Base-by-base conservation (phyloP, 345 rosid genomes). In the Psidium guajava region DNA sequence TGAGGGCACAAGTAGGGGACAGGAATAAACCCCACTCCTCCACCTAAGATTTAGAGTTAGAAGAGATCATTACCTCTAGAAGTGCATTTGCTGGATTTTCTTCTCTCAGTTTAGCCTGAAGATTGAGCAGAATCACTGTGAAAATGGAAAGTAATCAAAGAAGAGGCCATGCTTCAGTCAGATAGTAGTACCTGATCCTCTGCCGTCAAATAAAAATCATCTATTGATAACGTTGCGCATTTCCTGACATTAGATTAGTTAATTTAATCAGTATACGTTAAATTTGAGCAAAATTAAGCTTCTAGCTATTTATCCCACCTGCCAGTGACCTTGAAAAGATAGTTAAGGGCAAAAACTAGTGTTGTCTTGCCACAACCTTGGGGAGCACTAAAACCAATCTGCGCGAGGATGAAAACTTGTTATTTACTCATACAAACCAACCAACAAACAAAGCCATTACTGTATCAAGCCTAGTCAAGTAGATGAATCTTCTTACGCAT, bases 331-430 rank as follows among this genome's bases (percentile, higher is more conserved):
- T 86, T 84, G 90, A 97, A 97, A 85, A 97, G 99, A 89, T 93
- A 93, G 88, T 93, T 92, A 85, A 97, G 99, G 55, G 99, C 99
- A 91, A 95, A 94, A 86, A 95, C 99, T 82, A 96, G 99, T 20
- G 99, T 97, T 74, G 98, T 96, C 94, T 97, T 97, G 86, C 99
- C 99, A 91, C 99, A 96, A 89, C 98, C 99, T 87, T 97, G 99
- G 40, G 99, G 99, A 8, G 99, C 99, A 82, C 98, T 96, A 82
- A 97, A 96, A 86, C 99, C 99, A 90, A 97, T 92, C 99, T 97
- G 91, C 91, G 84, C 59, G 80, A 73, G 28, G 36, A 86, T 12
- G 53, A 55, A 64, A 28, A 27, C 1, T 47, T 40, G 74, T 83
- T 64, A 42, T 49, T 16, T 69, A 16, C 47, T 16, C 44, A 8